Evolutionary conservation across 1,139 yeast species (phyloP).

Genomic region (Protomyces pachydermus): DNA sequence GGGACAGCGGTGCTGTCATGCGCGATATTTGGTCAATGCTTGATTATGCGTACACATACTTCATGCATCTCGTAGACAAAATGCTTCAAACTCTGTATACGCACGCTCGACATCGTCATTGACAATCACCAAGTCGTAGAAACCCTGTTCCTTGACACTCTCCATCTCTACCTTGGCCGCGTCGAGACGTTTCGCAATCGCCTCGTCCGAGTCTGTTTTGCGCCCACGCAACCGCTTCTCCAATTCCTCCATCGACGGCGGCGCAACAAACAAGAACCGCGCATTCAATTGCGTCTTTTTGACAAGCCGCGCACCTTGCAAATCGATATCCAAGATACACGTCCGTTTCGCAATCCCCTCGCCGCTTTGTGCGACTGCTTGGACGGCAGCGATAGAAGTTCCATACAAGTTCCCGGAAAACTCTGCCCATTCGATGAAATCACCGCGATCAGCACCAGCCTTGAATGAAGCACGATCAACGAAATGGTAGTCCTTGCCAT

Average conservation of each 20-base stretch:
- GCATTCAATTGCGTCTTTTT: conserved; percentile 79
- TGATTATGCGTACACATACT: neutral
- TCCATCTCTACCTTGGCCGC: conserved; percentile 88
- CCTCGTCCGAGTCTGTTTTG: conserved; percentile 90
- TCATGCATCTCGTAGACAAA: conserved; percentile 47
- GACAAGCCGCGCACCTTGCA: conserved; percentile 95
- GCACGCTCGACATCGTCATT: conserved; percentile 91
- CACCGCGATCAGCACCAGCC: conserved; percentile 61
- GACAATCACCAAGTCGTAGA: conserved; percentile 82
- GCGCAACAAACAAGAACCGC: conserved; percentile 78
- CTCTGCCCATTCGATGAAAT: conserved; percentile 96
- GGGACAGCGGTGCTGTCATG: neutral
- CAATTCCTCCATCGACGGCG: conserved; percentile 80
- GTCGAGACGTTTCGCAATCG: conserved; percentile 70
- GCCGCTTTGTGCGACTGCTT: conserved; percentile 56
- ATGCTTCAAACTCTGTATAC: conserved; percentile 69
- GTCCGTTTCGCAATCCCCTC: conserved; percentile 43
- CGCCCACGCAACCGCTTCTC: conserved; percentile 71
- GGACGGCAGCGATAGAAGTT: conserved; percentile 78
- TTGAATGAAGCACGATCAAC: conserved; percentile 73
- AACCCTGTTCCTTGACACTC: conserved; percentile 76
- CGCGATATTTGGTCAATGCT: neutral
- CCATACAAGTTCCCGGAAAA: conserved; percentile 97
- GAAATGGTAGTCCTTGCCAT: conserved; percentile 88
- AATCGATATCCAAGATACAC: conserved; percentile 92